Evolutionary conservation across 1,139 yeast species (phyloP).

Genomic region (Eremothecium cymbalariae): DNA sequence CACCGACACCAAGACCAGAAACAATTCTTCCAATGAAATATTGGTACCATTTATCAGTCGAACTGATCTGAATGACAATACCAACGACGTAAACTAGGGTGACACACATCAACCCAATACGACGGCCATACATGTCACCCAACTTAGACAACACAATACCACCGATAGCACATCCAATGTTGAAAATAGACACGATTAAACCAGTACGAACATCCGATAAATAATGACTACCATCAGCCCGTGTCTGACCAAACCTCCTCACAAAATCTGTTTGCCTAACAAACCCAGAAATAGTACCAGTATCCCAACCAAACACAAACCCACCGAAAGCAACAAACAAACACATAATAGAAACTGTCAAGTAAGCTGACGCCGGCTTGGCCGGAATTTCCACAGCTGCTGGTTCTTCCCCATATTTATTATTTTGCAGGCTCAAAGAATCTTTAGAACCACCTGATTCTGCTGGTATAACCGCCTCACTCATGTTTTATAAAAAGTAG

Average conservation of each 20-base stretch:
- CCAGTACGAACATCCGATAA: constrained; percentile 50
- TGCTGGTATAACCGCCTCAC: no score
- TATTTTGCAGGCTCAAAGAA: background rate
- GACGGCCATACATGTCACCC: constrained; percentile 57
- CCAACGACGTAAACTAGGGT: constrained; percentile 56
- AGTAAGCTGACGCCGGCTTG: constrained; percentile 17
- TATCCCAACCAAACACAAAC: constrained; percentile 64
- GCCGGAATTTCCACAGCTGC: constrained; percentile 17
- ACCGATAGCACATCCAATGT: constrained; percentile 67
- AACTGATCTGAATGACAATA: constrained; percentile 53
- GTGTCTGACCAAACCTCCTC: constrained; percentile 33
- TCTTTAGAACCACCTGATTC: constrained; percentile 3
- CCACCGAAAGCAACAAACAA: constrained; percentile 56
- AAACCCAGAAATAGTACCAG: constrained; percentile 72
- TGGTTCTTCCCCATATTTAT: constrained; percentile 13
- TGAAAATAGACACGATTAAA: constrained; percentile 55
- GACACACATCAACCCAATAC: constrained; percentile 48
- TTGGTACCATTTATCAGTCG: constrained; percentile 45
- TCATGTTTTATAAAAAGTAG: no score
- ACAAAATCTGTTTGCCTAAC: constrained; percentile 59
- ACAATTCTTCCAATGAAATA: constrained; percentile 54
- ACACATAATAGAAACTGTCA: constrained; percentile 37
- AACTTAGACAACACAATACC: constrained; percentile 45
- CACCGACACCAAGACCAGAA: constrained; percentile 61
- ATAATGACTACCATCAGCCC: constrained; percentile 30